A percentile compares a stretch with the other conserved stretches of the same genome.
Conservation (phyloP, 78 protist genomes). For the Planoprotostelium fungivorum region DNA sequence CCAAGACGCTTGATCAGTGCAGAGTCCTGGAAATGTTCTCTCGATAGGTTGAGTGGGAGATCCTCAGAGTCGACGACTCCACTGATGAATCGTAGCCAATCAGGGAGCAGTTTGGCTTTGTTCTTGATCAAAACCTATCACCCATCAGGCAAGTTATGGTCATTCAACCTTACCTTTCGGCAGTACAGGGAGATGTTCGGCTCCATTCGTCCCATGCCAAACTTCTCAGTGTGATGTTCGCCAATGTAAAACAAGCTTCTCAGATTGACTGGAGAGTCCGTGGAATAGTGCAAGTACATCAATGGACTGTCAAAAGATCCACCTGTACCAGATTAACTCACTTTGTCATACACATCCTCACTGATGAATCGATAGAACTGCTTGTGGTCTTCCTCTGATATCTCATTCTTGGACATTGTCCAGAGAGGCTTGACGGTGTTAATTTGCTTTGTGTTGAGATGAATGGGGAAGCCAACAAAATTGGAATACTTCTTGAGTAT, state of each 20-base stretch:
- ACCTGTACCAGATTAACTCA: not conserved
- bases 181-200: conserved; percentile 84
- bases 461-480: conserved; percentile 86
- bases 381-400: conserved; percentile 78
- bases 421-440: conserved; percentile 88
- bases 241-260: conserved; percentile 83
- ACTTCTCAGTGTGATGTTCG: conserved; percentile 74
- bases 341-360: not conserved
- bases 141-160: not conserved
- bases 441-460: conserved; percentile 65
- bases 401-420: conserved; percentile 58
- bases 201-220: conserved; percentile 84
- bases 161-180: conserved; percentile 35
- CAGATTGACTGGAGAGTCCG: conserved; percentile 77
- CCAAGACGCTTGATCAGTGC: conserved; percentile 60
- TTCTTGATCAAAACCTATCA: conserved; percentile 71
- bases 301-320: conserved; percentile 64
- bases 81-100: conserved; percentile 78
- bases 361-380: conserved; percentile 66
- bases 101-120: conserved; percentile 81
- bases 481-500: conserved; percentile 77
- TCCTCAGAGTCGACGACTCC: conserved; percentile 93
- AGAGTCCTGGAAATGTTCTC: conserved; percentile 88
- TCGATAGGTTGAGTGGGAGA: conserved; percentile 88
- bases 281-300: conserved; percentile 56